Evolutionary conservation across 192 early-diverging fungal species (phyloP).

Genomic region (Phlyctochytrium bullatum): DNA sequence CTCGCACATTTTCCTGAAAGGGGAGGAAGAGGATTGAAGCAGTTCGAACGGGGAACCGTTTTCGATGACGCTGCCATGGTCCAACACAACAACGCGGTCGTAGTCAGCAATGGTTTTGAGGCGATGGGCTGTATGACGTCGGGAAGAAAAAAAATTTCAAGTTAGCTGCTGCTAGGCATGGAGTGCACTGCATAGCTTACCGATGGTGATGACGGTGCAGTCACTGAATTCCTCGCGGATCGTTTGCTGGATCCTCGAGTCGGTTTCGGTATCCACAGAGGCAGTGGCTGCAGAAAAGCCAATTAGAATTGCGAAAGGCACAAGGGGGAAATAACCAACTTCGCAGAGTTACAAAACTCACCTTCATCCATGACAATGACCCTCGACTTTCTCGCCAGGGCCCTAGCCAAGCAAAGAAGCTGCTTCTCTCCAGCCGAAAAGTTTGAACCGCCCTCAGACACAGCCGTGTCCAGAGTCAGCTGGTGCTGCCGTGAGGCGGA

Average conservation of each 20-base stretch:
- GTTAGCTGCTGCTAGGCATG: too few relatives aligned
- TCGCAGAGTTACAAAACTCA: too few relatives aligned
- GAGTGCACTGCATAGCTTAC: too few relatives aligned
- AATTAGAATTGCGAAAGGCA: too few relatives aligned
- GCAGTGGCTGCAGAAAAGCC: too few relatives aligned
- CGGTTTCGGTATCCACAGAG: constrained; percentile 43
- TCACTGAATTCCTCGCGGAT: too few relatives aligned
- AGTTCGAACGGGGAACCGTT: constrained; percentile 51
- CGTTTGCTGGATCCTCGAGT: too few relatives aligned
- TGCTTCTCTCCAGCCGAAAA: constrained; percentile 83
- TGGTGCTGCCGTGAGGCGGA: background rate
- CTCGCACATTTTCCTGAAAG: constrained; percentile 43
- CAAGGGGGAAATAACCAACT: too few relatives aligned
- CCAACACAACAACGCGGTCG: constrained; percentile 47
- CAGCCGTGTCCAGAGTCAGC: background rate
- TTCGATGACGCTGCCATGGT: constrained; percentile 42
- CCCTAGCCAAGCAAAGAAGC: constrained; percentile 78
- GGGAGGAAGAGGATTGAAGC: constrained; percentile 8
- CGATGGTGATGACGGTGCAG: too few relatives aligned
- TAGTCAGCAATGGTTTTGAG: constrained; percentile 68
- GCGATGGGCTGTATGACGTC: too few relatives aligned
- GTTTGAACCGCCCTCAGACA: constrained; percentile 41
- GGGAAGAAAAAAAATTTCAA: too few relatives aligned
- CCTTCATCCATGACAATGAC: constrained; percentile 76
- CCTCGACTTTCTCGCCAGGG: constrained; percentile 67